Percentiles rank a stretch among this genome's conserved stretches.
Evolutionary conservation across 2,329 filamentous ascomycete genomes (phyloP).

Genomic region (Pseudocercospora pini-densiflorae): DNA sequence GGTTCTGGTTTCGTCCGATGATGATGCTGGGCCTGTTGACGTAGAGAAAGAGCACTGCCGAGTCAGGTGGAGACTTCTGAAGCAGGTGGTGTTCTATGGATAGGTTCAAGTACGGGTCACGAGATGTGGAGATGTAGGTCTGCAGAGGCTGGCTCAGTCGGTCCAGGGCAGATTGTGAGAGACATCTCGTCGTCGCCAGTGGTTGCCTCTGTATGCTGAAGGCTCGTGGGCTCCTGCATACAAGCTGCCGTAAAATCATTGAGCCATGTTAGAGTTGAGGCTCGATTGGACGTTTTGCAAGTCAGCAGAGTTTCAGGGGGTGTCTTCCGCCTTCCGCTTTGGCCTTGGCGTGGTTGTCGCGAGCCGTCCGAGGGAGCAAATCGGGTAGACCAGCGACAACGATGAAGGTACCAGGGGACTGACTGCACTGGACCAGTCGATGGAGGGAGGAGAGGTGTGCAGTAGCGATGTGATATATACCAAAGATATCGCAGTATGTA

Average conservation of each 20-base stretch:
- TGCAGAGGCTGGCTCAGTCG: slow-evolving; percentile 42
- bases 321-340: slow-evolving; percentile 9
- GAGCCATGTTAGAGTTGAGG: slow-evolving; percentile 26
- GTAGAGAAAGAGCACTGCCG: slow-evolving; percentile 84
- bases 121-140: slow-evolving; percentile 57
- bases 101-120: slow-evolving; percentile 85
- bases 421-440: background rate
- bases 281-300: slow-evolving; percentile 20
- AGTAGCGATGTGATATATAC: background rate
- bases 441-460: background rate
- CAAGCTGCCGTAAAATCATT: slow-evolving; percentile 35
- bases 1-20: slow-evolving; percentile 96
- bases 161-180: slow-evolving; percentile 30
- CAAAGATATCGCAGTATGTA: background rate
- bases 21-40: slow-evolving; percentile 85
- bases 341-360: slow-evolving; percentile 3
- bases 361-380: background rate
- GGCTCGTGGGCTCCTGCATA: slow-evolving; percentile 30
- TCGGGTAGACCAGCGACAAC: background rate
- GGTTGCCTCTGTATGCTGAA: slow-evolving; percentile 14
- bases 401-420: background rate
- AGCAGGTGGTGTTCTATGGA: slow-evolving; percentile 92
- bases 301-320: background rate
- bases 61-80: slow-evolving; percentile 70
- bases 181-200: slow-evolving; percentile 28